Evolutionary conservation across 164 flowering plant species (phyloP), one percentile per base, ranked within the genome.

Genomic region (Dillenia turbinata): DNA sequence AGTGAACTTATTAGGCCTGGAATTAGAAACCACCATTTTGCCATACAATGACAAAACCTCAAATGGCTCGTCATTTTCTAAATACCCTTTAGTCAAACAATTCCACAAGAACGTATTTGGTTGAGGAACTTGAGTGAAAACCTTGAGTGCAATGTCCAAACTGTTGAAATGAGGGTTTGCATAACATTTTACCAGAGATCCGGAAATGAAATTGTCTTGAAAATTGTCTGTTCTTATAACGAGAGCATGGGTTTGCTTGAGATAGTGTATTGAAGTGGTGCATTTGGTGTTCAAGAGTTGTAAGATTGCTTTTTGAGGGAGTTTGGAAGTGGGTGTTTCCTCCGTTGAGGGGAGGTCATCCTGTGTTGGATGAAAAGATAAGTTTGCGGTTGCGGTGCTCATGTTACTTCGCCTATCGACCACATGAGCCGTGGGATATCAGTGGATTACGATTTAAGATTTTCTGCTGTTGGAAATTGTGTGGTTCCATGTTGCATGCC

Each of bases 61-160:
- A 1, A 56, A 49, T 1, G 78, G 73, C 17, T 75, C 72, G 16
- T 73, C 67, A 61, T 74, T 73, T 6, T 77, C 72, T 12, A 83
- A 11, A 64, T 73, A 83, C 13, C 69, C 85, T 65, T 73, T 79
- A 46, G 83, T 78, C 54, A 78, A 26, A 46, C 69, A 66, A 64
- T 85, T 85, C 77, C 77, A 85, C 1, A 78, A 64, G 66, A 83
- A 85, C 16, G 70, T 75, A 61, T 81, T 78, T 44, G 81, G 84
- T 0, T 57, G 60, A 8, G 70, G 64, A 16, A 81, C 64, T 60
- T 59, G 63, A 10, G 71, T 61, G 48, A 82, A 77, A 54, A 81
- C 80, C 57, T 66, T 60, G 16, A 75, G 60, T 2, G 86, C 83
- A 55, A 24, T 12, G 3, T 9, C 60, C 9, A 82, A 62, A 47